Evolutionary conservation across 1,139 yeast genomes (phyloP).

Genomic region (Yamadazyma sp.): DNA sequence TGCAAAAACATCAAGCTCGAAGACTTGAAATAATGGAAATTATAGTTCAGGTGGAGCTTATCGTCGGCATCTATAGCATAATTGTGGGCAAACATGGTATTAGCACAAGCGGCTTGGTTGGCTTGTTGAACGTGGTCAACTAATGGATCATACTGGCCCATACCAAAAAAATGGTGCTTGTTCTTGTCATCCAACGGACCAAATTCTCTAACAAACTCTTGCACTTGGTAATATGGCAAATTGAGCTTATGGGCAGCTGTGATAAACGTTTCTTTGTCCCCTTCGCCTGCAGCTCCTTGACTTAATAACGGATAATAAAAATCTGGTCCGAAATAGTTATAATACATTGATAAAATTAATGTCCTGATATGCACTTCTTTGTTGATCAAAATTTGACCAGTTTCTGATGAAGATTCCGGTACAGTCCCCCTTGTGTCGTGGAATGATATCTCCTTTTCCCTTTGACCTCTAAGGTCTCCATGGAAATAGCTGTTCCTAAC

Average conservation of each 20-base stretch:
- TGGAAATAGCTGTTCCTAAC: constrained; percentile 27
- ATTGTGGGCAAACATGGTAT: constrained; percentile 19
- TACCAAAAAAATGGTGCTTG: constrained; percentile 31
- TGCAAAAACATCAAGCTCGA: constrained; percentile 33
- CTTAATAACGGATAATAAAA: constrained; percentile 32
- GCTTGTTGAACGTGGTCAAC: constrained; percentile 29
- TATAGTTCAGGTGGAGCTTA: constrained; percentile 23
- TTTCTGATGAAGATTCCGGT: constrained; percentile 61
- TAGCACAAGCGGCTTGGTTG: constrained; percentile 9
- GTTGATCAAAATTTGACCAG: constrained; percentile 57
- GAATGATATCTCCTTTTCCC: constrained; percentile 18
- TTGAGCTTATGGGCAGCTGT: constrained; percentile 57
- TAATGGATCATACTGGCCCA: constrained; percentile 43
- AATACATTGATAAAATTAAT: constrained; percentile 52
- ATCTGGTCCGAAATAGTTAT: constrained; percentile 48
- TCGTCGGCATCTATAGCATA: constrained; percentile 25
- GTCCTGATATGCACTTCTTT: constrained; percentile 51
- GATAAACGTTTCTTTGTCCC: constrained; percentile 58
- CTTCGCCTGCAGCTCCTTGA: constrained; percentile 40
- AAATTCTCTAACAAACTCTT: constrained; percentile 38
- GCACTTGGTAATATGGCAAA: constrained; percentile 55
- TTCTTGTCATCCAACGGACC: constrained; percentile 26
- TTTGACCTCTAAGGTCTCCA: constrained; percentile 28
- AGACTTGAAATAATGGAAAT: constrained; percentile 29
- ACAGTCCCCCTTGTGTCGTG: constrained; percentile 59